Evolutionary conservation across 768 basidiomycete genomes (phyloP).

Genomic region (Lentinula guzmanii): DNA sequence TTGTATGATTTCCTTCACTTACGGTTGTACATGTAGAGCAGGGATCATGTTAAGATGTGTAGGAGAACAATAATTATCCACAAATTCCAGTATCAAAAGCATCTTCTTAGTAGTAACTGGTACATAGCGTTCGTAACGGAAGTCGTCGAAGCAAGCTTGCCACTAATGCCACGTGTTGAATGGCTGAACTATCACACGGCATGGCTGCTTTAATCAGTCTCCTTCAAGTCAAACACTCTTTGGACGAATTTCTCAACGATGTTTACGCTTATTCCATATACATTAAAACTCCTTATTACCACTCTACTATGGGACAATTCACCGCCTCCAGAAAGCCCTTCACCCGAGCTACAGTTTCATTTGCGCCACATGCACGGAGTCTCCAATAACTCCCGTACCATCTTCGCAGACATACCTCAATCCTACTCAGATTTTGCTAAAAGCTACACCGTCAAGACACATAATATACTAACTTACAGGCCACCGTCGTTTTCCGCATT

Average conservation of each 20-base stretch:
- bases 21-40: no score
- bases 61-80: no score
- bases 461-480: constrained; percentile 31
- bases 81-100: no score
- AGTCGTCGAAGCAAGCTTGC: no score
- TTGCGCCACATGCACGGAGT: constrained; percentile 63
- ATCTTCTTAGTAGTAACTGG: no score
- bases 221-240: no score
- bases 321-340: neutral
- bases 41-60: no score
- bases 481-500: constrained; percentile 41
- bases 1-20: no score
- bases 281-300: neutral
- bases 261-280: neutral
- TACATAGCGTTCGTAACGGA: no score
- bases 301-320: neutral
- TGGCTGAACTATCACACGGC: no score
- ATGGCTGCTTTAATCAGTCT: no score
- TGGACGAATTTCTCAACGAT: neutral
- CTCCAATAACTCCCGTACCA: constrained; percentile 43
- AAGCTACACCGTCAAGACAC: constrained; percentile 36
- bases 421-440: constrained; percentile 20
- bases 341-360: constrained; percentile 39
- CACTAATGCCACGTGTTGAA: no score
- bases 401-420: constrained; percentile 50